A percentile compares a stretch with the other conserved stretches of the same genome.
Evolutionary conservation across 305 asterid genomes (phyloP).

Genomic region (Plantago coronopus): DNA sequence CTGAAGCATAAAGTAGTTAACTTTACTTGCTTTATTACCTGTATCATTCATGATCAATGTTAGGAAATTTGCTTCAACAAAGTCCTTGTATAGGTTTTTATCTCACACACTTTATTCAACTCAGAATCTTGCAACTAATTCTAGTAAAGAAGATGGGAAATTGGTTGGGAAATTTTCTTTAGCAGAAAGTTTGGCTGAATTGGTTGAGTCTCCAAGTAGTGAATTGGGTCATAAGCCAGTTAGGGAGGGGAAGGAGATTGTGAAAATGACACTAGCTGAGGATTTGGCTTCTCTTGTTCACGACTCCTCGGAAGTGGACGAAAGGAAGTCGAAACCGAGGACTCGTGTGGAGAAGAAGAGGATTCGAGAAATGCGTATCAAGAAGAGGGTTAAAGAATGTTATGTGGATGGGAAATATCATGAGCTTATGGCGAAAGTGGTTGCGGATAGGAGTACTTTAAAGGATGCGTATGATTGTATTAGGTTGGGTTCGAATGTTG

Average conservation of each 20-base stretch:
- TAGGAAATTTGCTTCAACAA: conserved; percentile 24
- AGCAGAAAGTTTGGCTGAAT: conserved; percentile 37
- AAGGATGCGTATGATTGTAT: conserved; percentile 73
- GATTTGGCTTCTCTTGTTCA: conserved; percentile 65
- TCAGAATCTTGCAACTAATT: conserved; percentile 19
- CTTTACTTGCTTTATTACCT: too few species aligned
- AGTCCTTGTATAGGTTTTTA: conserved; percentile 19
- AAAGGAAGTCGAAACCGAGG: conserved; percentile 37
- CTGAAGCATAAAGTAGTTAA: too few species aligned
- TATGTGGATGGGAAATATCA: conserved; percentile 58
- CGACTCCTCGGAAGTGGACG: conserved; percentile 44
- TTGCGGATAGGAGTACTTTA: conserved; percentile 65
- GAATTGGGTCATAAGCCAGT: conserved; percentile 13
- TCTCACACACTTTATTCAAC: conserved; percentile 32
- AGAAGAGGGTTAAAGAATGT: conserved; percentile 82
- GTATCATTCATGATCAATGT: not conserved
- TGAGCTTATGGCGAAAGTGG: conserved; percentile 57
- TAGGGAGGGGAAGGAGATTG: conserved; percentile 17
- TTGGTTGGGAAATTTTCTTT: conserved; percentile 26
- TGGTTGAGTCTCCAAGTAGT: conserved; percentile 32
- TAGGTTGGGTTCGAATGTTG: conserved; percentile 62
- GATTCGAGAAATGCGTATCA: conserved; percentile 61
- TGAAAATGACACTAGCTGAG: conserved; percentile 40
- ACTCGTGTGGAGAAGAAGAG: conserved; percentile 51
- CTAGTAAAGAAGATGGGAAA: conserved; percentile 23